phyloP scores from a whole-genome alignment of 75 land plant genomes.

The Ceratopteris richardii region DNA sequence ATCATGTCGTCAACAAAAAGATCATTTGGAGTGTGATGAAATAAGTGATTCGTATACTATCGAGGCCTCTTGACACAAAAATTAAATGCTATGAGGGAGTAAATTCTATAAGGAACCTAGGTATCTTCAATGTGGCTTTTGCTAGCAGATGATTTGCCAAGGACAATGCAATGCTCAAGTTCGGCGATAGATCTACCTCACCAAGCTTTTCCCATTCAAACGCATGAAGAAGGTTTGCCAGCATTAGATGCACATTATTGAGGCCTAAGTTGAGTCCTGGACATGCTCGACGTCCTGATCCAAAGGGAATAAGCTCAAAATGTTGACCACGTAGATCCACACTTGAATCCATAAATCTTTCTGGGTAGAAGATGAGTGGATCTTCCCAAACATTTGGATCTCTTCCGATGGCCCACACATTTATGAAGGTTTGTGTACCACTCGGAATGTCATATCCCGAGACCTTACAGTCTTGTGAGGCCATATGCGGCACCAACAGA shows the following conservation, averaged over 20 bases:
- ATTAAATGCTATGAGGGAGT: no score
- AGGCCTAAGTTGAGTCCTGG: constrained; percentile 15
- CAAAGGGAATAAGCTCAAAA: constrained; percentile 26
- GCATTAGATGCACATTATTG: constrained; percentile 6
- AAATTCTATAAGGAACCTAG: no score
- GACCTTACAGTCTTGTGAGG: constrained; percentile 3
- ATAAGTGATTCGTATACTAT: no score
- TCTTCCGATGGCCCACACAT: constrained; percentile 15
- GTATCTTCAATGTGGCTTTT: no score
- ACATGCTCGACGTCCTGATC: no score
- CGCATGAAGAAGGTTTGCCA: constrained; percentile 16
- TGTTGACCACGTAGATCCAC: constrained; percentile 14
- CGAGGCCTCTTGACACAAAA: no score
- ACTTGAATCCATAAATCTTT: constrained; percentile 16
- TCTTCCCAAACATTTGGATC: constrained; percentile 8
- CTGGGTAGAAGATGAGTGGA: constrained; percentile 12
- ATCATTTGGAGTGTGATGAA: no score
- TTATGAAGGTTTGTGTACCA: constrained; percentile 12
- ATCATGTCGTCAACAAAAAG: no score
- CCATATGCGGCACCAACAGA: constrained; percentile 11
- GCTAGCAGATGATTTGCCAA: no score
- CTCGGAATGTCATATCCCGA: constrained; percentile 14
- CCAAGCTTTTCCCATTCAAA: no score
- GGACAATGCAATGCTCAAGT: no score
- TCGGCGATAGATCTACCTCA: no score